These are phyloP conservation scores for Tetracentron sinense DNA, from an alignment of 164 flowering plant species.

Conservation along the genomic window DNA sequence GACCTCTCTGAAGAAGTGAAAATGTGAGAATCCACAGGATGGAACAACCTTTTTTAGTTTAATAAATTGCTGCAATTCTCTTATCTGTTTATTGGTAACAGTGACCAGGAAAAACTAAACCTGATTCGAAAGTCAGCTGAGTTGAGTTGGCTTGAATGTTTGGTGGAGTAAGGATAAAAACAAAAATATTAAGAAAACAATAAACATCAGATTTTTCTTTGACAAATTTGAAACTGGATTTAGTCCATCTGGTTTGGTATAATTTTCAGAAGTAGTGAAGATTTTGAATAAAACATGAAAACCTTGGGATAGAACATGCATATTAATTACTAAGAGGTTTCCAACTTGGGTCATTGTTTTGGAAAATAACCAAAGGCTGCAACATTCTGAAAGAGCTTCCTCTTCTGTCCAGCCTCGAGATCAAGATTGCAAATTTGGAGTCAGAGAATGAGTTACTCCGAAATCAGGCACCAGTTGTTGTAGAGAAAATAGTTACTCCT, in stretches of 20 bases:
- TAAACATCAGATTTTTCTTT: too few relatives aligned
- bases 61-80: background rate
- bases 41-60: background rate
- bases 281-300: too few relatives aligned
- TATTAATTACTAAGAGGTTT: background rate
- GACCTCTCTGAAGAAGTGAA: slow-evolving; percentile 53
- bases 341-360: background rate
- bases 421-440: slow-evolving; percentile 48
- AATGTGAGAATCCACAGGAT: slow-evolving; percentile 33
- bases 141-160: background rate
- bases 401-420: slow-evolving; percentile 43
- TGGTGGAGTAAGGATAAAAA: background rate
- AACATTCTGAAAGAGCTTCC: slow-evolving; percentile 11
- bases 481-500: slow-evolving; percentile 32
- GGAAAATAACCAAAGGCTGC: background rate
- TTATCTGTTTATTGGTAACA: slow-evolving; percentile 1
- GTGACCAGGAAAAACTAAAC: background rate
- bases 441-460: slow-evolving; percentile 62
- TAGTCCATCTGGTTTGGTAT: too few relatives aligned
- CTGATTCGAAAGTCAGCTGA: background rate
- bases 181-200: background rate
- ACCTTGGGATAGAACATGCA: background rate
- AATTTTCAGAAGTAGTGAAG: too few relatives aligned
- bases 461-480: slow-evolving; percentile 28
- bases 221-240: too few relatives aligned